Conservation (phyloP, 2,329 filamentous ascomycete genomes). For the Hymenotorrendiella dingleyae region DNA sequence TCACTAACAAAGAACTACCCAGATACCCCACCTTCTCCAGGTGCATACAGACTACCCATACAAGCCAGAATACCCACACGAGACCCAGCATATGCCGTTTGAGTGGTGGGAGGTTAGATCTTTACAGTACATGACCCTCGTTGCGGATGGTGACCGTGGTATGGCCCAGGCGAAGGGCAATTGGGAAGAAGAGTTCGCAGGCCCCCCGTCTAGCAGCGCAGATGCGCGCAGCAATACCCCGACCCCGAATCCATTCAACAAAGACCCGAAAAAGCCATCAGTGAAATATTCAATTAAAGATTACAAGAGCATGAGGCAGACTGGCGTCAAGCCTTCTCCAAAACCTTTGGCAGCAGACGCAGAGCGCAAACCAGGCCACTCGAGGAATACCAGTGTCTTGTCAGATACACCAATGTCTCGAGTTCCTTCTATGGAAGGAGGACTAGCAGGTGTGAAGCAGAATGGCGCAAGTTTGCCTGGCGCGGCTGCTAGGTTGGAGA, state of each 20-base stretch:
- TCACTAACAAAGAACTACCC: conserved; percentile 2
- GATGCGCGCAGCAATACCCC: conserved; percentile 24
- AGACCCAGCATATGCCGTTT: conserved; percentile 26
- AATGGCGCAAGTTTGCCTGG: conserved; percentile 14
- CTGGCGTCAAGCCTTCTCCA: conserved; percentile 22
- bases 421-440: conserved; percentile 19
- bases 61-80: conserved; percentile 20
- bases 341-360: conserved; percentile 10
- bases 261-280: conserved; percentile 21
- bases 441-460: conserved; percentile 12
- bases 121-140: conserved; percentile 30
- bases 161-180: conserved; percentile 22
- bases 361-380: conserved; percentile 11
- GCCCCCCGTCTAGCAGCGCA: conserved; percentile 14
- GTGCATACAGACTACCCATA: conserved; percentile 22
- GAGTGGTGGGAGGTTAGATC: conserved; percentile 25
- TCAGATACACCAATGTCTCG: conserved; percentile 20
- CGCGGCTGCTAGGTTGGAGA: conserved; percentile 2
- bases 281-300: conserved; percentile 29
- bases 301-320: conserved; percentile 28
- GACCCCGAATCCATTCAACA: conserved; percentile 23
- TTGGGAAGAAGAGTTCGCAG: conserved; percentile 25
- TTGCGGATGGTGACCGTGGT: conserved; percentile 23
- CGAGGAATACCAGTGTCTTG: conserved; percentile 17
- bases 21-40: conserved; percentile 27